Percentiles rank a stretch among this genome's conserved stretches.
phyloP scores from a whole-genome alignment of 2,329 filamentous ascomycete genomes.

The Dothideomycetidae sp. region DNA sequence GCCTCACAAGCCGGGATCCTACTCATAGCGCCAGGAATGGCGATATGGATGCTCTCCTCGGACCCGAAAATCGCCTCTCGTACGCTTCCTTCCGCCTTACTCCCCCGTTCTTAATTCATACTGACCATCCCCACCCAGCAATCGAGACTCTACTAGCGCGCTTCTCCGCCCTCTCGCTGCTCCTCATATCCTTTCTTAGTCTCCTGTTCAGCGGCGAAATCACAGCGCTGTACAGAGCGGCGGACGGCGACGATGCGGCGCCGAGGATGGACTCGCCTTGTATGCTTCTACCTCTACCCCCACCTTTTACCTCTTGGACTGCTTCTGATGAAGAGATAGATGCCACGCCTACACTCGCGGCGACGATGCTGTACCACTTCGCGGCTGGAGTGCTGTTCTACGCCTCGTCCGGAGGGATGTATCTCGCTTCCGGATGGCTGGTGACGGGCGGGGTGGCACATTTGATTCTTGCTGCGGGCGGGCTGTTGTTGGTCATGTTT shows the following conservation, averaged over 20 bases:
- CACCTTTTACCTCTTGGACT: not conserved
- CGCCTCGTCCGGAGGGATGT: conserved; percentile 41
- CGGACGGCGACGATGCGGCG: not conserved
- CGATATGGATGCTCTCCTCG: conserved; percentile 44
- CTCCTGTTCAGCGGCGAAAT: conserved; percentile 48
- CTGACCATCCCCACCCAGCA: conserved; percentile 18
- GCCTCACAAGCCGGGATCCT: conserved; percentile 33
- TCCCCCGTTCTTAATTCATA: not conserved
- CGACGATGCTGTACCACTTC: conserved; percentile 54
- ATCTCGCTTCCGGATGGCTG: conserved; percentile 42
- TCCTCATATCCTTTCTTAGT: conserved; percentile 46
- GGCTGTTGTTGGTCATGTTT: conserved; percentile 44
- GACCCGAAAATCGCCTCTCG: conserved; percentile 43
- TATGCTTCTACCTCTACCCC: not conserved
- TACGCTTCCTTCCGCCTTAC: not conserved
- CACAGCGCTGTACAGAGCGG: conserved; percentile 2
- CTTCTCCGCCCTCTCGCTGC: conserved; percentile 50
- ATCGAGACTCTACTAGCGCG: conserved; percentile 59
- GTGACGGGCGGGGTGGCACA: conserved; percentile 37
- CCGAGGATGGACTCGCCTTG: conserved; percentile 4
- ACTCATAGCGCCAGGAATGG: conserved; percentile 43
- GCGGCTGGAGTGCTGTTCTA: conserved; percentile 50
- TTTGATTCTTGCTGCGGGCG: conserved; percentile 41
- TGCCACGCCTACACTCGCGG: conserved; percentile 48
- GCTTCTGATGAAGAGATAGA: conserved; percentile 17